Conservation (phyloP, 2,329 filamentous ascomycete species). For the Colletotrichum lindemuthianum region DNA sequence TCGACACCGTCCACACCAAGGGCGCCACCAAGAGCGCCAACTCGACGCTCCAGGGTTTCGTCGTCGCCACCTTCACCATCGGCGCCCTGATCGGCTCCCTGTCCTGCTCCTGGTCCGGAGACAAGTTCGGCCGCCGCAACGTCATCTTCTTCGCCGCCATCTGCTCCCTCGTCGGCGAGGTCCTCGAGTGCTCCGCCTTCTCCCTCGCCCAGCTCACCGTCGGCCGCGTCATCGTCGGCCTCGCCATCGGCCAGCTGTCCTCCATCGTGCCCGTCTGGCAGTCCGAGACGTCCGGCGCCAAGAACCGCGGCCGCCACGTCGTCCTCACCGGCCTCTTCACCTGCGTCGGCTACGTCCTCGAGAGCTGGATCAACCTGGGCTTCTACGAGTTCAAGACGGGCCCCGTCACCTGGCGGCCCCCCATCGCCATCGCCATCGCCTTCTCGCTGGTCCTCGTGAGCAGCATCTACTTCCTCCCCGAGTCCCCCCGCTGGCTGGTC, state of each 20-base stretch:
- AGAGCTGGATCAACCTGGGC: conserved; percentile 57
- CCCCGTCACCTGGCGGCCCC: conserved; percentile 45
- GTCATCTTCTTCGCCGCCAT: conserved; percentile 45
- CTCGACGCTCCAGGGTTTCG: conserved; percentile 50
- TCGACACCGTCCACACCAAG: conserved; percentile 49
- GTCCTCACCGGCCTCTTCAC: conserved; percentile 44
- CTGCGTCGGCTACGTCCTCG: conserved; percentile 45
- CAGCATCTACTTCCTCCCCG: conserved; percentile 46
- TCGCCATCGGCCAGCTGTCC: conserved; percentile 50
- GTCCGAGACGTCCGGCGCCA: conserved; percentile 49
- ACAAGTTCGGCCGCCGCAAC: conserved; percentile 47
- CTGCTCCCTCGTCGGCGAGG: conserved; percentile 47
- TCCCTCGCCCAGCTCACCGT: conserved; percentile 54
- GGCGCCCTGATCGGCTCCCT: conserved; percentile 50
- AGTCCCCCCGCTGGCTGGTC: conserved; percentile 48
- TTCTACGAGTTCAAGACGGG: conserved; percentile 47
- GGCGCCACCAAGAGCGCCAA: conserved; percentile 44
- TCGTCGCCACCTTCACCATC: conserved; percentile 49
- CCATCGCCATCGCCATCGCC: conserved; percentile 47
- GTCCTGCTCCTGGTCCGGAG: conserved; percentile 47
- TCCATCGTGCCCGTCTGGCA: conserved; percentile 54
- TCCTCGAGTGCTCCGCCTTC: conserved; percentile 48
- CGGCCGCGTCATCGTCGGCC: conserved; percentile 53
- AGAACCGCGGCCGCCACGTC: conserved; percentile 55
- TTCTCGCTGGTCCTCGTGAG: conserved; percentile 46